phyloP scores from a whole-genome alignment of 768 basidiomycete genomes.

The Strobilomyces echinocephalus region DNA sequence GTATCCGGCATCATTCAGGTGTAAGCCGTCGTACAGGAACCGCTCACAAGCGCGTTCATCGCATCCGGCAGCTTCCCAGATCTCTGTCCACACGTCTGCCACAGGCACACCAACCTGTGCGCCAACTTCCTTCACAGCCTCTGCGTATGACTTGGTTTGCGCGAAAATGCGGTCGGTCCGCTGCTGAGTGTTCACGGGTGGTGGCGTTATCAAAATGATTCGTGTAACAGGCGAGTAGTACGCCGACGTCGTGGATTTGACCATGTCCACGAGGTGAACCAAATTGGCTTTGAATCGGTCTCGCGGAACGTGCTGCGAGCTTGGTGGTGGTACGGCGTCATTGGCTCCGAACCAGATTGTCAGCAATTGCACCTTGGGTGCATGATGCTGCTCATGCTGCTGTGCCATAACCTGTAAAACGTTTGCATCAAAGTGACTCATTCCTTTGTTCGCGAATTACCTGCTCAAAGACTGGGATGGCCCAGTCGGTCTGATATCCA shows the following conservation, averaged over 20 bases:
- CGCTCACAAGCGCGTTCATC: constrained; percentile 47
- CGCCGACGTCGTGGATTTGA: constrained; percentile 57
- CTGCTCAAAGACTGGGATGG: constrained; percentile 72
- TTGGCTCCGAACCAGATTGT: constrained; percentile 91
- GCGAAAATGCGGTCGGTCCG: constrained; percentile 54
- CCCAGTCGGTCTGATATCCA: constrained; percentile 89
- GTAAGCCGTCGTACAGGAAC: constrained; percentile 73
- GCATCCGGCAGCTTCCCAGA: constrained; percentile 73
- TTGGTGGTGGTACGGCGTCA: constrained; percentile 66
- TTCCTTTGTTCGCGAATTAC: constrained; percentile 30
- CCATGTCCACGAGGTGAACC: constrained; percentile 52
- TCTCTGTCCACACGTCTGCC: constrained; percentile 66
- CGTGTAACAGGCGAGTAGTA: constrained; percentile 68
- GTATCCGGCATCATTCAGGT: constrained; percentile 74
- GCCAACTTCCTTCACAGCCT: constrained; percentile 62
- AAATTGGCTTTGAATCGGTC: constrained; percentile 62
- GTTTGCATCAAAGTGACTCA: not conserved
- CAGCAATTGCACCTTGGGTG: constrained; percentile 65
- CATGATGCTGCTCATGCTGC: constrained; percentile 39
- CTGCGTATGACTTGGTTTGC: constrained; percentile 62
- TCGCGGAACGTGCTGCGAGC: constrained; percentile 74
- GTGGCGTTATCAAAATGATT: constrained; percentile 79
- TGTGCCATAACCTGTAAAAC: constrained; percentile 53
- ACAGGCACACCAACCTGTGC: constrained; percentile 50
- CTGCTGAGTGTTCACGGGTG: constrained; percentile 69